phyloP scores from a whole-genome alignment of 306 rosid species.

The Pterocarpus macrocarpus region DNA sequence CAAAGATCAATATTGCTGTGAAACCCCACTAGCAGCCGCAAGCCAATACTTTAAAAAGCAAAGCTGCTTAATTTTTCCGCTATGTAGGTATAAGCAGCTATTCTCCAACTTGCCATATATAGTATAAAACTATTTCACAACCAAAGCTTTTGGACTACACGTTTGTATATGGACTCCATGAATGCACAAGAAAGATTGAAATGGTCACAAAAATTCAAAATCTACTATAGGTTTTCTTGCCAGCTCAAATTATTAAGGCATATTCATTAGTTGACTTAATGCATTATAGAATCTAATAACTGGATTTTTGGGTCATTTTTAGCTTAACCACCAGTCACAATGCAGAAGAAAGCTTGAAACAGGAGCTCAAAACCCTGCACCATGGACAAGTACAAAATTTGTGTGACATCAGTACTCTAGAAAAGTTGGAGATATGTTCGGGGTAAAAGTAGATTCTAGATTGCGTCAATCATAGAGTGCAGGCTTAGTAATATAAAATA shows the following conservation, averaged over 20 bases:
- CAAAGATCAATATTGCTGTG: too few species aligned
- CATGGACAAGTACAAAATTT: not conserved
- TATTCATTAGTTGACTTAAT: not conserved
- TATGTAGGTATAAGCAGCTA: too few species aligned
- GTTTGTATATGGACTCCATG: not conserved
- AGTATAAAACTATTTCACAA: not conserved
- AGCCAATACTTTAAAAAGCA: too few species aligned
- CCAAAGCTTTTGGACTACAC: not conserved
- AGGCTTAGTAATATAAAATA: not conserved
- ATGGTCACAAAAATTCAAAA: conserved; percentile 6
- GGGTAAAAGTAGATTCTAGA: not conserved
- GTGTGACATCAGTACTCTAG: not conserved
- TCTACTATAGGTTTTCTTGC: not conserved
- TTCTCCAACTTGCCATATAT: not conserved
- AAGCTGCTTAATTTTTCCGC: too few species aligned
- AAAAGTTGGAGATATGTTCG: not conserved
- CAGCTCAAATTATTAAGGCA: not conserved
- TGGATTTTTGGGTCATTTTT: conserved; percentile 33
- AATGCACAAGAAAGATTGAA: conserved; percentile 7
- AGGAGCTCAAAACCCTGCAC: not conserved
- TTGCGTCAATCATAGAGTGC: not conserved
- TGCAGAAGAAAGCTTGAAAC: not conserved
- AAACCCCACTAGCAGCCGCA: too few species aligned
- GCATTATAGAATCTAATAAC: not conserved
- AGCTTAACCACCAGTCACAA: conserved; percentile 25